phyloP scores from a whole-genome alignment of 2,329 filamentous ascomycete genomes.

The Ilyonectria mors-panacis region DNA sequence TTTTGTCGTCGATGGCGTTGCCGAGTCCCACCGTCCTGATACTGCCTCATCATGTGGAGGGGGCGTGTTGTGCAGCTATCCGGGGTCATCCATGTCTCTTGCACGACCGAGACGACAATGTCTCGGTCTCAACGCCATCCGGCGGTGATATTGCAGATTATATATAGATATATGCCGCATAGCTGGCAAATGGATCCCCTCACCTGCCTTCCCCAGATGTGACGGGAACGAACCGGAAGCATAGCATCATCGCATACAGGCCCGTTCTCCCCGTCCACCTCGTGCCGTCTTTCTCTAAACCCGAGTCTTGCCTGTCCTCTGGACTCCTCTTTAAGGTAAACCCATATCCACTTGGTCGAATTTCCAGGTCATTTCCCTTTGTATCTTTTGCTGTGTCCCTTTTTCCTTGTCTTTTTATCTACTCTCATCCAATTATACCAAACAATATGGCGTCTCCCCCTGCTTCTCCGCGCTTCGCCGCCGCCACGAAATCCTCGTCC shows the following conservation, averaged over 20 bases:
- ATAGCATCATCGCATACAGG: constrained; percentile 23
- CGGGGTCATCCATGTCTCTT: constrained; percentile 23
- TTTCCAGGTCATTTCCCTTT: constrained; percentile 8
- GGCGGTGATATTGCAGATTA: constrained; percentile 4
- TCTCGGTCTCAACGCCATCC: constrained; percentile 16
- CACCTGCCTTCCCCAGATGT: constrained; percentile 26
- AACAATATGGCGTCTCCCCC: constrained; percentile 28
- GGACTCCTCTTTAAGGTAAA: background rate
- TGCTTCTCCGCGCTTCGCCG: constrained; percentile 42
- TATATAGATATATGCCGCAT: constrained; percentile 30
- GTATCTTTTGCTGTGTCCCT: background rate
- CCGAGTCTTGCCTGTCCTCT: constrained; percentile 3
- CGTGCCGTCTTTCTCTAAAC: constrained; percentile 7
- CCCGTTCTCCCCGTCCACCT: constrained; percentile 8
- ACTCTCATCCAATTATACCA: background rate
- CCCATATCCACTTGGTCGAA: background rate
- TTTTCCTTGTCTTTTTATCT: background rate
- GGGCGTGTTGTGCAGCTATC: constrained; percentile 10
- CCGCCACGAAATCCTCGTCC: constrained; percentile 39
- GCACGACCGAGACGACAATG: constrained; percentile 26
- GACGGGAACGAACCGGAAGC: constrained; percentile 31
- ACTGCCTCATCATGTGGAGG: constrained; percentile 17
- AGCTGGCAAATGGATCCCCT: constrained; percentile 20
- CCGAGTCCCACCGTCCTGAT: constrained; percentile 28
- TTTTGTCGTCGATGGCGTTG: background rate